Conservation (phyloP, 129 eudicot genomes). For the Kitagawia praeruptora region DNA sequence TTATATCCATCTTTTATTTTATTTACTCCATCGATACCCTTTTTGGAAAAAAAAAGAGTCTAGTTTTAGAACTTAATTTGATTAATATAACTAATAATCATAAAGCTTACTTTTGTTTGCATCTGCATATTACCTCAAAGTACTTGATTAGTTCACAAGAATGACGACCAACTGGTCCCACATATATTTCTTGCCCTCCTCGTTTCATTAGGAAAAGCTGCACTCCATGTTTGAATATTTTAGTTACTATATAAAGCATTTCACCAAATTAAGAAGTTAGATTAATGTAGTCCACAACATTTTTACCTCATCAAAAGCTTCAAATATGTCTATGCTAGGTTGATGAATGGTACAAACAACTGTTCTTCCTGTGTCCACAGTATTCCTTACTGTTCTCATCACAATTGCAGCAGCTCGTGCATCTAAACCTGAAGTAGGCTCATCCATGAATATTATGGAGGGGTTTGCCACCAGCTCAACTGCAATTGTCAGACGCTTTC, state of each 20-base stretch:
- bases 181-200: constrained; percentile 77
- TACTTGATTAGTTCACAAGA: constrained; percentile 59
- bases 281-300: background rate
- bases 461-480: constrained; percentile 41
- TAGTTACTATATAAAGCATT: constrained; percentile 3
- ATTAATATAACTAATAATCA: background rate
- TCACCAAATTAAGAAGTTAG: background rate
- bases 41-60: background rate
- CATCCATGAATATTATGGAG: constrained; percentile 37
- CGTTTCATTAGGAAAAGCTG: constrained; percentile 80
- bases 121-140: constrained; percentile 43
- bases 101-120: background rate
- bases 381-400: constrained; percentile 38
- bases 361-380: constrained; percentile 36
- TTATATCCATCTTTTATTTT: constrained; percentile 30
- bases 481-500: constrained; percentile 31
- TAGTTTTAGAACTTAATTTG: background rate
- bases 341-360: constrained; percentile 43
- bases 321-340: constrained; percentile 38
- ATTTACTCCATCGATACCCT: constrained; percentile 25
- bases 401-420: constrained; percentile 43
- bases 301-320: constrained; percentile 35
- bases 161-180: constrained; percentile 75
- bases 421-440: constrained; percentile 38
- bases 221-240: constrained; percentile 3